A percentile compares a stretch with the other conserved stretches of the same genome.
Evolutionary conservation across 768 basidiomycete genomes (phyloP).

Genomic region (Porphyrellus cyaneotinctus): DNA sequence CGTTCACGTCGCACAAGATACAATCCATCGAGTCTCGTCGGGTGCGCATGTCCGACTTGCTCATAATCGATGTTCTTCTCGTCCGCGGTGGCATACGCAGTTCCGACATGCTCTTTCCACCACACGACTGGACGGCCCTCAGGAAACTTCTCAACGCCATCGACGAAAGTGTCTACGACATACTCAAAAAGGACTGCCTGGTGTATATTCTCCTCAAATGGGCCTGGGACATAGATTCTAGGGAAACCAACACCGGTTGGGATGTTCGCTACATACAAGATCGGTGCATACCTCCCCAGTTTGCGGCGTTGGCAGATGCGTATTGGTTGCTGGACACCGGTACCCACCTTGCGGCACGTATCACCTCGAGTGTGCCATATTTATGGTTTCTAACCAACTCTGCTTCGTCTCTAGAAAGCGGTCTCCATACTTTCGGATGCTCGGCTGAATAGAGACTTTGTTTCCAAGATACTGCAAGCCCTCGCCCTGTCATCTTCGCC

Average conservation of each 20-base stretch:
- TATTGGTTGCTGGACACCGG: constrained; percentile 82
- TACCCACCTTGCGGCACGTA: constrained; percentile 56
- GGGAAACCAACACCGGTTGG: constrained; percentile 34
- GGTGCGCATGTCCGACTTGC: constrained; percentile 52
- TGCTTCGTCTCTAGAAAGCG: constrained; percentile 45
- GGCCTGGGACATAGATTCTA: constrained; percentile 66
- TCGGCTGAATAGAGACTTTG: constrained; percentile 70
- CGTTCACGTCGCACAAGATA: constrained; percentile 53
- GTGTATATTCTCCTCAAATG: constrained; percentile 80
- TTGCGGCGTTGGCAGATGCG: constrained; percentile 71
- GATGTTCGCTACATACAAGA: constrained; percentile 42
- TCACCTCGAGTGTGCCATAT: background rate
- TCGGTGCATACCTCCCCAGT: constrained; percentile 73
- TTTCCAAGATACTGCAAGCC: constrained; percentile 73
- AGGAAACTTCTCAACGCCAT: constrained; percentile 58
- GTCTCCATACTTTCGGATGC: constrained; percentile 70
- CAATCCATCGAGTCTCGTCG: constrained; percentile 63
- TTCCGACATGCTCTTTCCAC: constrained; percentile 66
- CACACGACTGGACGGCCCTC: constrained; percentile 51
- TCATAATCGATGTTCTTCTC: constrained; percentile 74
- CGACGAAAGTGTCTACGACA: constrained; percentile 59
- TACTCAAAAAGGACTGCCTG: constrained; percentile 75
- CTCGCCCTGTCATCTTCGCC: constrained; percentile 41
- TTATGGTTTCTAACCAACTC: background rate
- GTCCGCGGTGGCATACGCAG: constrained; percentile 56